A percentile compares a stretch with the other conserved stretches of the same genome.
Evolutionary conservation across 2,329 filamentous ascomycete genomes (phyloP).

Genomic region (Mollisiaceae sp.): DNA sequence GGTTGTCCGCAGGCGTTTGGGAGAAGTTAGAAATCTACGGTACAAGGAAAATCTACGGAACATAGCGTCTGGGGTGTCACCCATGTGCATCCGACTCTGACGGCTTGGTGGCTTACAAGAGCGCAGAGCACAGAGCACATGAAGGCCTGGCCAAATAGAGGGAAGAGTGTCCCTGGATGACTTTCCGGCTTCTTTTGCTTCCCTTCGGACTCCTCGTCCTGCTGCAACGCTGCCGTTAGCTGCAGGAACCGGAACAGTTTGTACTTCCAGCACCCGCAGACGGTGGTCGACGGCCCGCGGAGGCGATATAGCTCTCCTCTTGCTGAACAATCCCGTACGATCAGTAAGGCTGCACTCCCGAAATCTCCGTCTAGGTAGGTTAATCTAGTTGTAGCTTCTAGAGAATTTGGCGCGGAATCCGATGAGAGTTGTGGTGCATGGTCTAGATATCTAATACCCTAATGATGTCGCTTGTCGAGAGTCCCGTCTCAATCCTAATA

Average conservation of each 20-base stretch:
- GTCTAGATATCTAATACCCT: background rate
- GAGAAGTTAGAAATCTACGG: constrained; percentile 7
- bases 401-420: background rate
- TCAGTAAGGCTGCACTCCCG: background rate
- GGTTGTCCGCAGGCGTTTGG: constrained; percentile 6
- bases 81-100: background rate
- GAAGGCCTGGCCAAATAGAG: background rate
- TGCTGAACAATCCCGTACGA: background rate
- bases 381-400: no score
- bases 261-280: background rate
- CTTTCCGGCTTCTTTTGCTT: background rate
- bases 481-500: background rate
- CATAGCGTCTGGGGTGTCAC: constrained; percentile 3
- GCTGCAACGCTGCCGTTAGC: constrained; percentile 1
- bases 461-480: background rate
- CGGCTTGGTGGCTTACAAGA: background rate
- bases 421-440: background rate
- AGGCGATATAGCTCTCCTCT: background rate
- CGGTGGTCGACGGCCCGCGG: background rate
- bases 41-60: constrained; percentile 8
- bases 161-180: background rate
- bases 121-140: no score
- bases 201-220: background rate
- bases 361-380: no score
- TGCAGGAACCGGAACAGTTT: constrained; percentile 7